Base-by-base conservation (phyloP, 768 basidiomycete genomes). In the Pholiota molesta region DNA sequence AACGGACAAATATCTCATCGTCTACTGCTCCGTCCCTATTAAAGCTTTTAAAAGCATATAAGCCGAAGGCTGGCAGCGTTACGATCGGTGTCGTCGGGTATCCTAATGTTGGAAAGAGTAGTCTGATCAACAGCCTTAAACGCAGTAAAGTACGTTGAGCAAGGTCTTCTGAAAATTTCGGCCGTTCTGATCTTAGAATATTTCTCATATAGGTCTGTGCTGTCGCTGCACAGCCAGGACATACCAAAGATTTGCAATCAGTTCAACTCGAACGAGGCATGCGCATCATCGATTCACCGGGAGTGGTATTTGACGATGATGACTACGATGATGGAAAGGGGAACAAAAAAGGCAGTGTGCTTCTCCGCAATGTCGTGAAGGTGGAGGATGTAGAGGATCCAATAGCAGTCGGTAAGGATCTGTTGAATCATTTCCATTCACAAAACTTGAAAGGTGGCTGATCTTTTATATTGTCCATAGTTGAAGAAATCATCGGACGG, bases 81-180 rank as follows among this genome's bases (percentile, higher is more conserved):
- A 95, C 93, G 0, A 84, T 97, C 54, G 95, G 95, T 16, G 92
- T 99, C 17, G 92, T 98, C 4, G 97, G 97, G 1, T 97, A 95
- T 75, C 97, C 97, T 1, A 99, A 99, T 74, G 97, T 99, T 51
- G 97, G 97, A 14, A 99, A 99, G 78, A 96, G 94, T 60, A 92
- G 89, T 69, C 71, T 99, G 61, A 95, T 99, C 74, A 99, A 99
- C 73, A 91, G 93, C 47, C 77, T 99, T 55, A 95, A 95, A 75
- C 78, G 94, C 39, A 85, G 87, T 62, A 95, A 92, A 77, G 90
- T 89, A 23, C 1, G 77, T 66, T n/a, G 16, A 40, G 26, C 19
- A 28, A 14, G 6, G 52, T 9, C 19, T n/a, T 35, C 9, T n/a
- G n/a, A 2, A 17, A 40, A 26, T 42, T 57, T 26, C 3, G 0